Percentiles rank a stretch among this genome's conserved stretches.
These are phyloP conservation scores for Tuber magnatum DNA, from an alignment of 495 filamentous ascomycete genomes.

Conservation along the genomic window DNA sequence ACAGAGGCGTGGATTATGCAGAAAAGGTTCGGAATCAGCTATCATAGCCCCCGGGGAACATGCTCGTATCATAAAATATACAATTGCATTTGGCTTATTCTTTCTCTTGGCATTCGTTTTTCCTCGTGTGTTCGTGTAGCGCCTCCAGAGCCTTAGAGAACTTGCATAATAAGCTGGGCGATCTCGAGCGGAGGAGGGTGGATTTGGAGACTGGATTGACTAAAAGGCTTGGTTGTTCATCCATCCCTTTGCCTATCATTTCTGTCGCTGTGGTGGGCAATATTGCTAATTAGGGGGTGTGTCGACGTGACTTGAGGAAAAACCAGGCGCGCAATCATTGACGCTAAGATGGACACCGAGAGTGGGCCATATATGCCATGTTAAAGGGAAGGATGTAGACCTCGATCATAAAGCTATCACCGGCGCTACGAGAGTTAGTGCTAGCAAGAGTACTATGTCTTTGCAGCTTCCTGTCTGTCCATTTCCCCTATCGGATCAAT, in stretches of 20 bases:
- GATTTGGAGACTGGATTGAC: conserved; percentile 54
- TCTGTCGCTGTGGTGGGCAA: neutral
- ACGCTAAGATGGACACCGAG: conserved; percentile 76
- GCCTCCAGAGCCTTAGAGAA: conserved; percentile 59
- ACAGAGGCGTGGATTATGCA: conserved; percentile 84
- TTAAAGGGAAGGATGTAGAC: conserved; percentile 71
- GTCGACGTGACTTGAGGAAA: conserved; percentile 7
- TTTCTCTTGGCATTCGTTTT: conserved; percentile 8
- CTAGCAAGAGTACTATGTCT: conserved; percentile 74
- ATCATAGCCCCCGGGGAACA: conserved; percentile 13
- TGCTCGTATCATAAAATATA: conserved; percentile 11
- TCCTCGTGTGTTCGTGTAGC: conserved; percentile 34
- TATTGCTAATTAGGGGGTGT: neutral
- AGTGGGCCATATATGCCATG: conserved; percentile 80
- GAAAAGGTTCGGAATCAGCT: conserved; percentile 42
- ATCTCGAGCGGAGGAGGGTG: conserved; percentile 53
- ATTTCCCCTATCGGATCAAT: neutral
- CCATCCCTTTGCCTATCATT: conserved; percentile 21
- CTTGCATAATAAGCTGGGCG: conserved; percentile 60
- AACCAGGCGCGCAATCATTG: conserved; percentile 50
- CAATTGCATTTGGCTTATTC: conserved; percentile 29
- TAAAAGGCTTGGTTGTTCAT: conserved; percentile 44
- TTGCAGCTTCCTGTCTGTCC: conserved; percentile 59
- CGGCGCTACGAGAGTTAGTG: conserved; percentile 57
- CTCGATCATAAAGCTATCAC: conserved; percentile 44